Percentiles rank a stretch among this genome's conserved stretches.
Conservation (phyloP, 495 filamentous ascomycete genomes). For the Tuber melanosporum region DNA sequence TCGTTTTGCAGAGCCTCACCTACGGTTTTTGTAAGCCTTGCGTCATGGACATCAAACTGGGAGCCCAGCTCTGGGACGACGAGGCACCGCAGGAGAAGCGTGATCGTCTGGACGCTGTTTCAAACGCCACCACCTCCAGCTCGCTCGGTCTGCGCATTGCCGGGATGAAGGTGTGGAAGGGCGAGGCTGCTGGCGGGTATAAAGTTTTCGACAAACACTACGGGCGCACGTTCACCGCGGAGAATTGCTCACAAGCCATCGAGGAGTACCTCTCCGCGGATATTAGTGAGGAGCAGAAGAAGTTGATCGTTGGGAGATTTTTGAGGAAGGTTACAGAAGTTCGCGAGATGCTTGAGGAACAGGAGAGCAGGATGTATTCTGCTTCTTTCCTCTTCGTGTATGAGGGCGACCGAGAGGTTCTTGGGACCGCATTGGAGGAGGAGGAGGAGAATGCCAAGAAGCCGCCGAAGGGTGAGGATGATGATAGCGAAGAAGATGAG, state of each 20-base stretch:
- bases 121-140: constrained; percentile 69
- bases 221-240: constrained; percentile 63
- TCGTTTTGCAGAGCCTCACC: constrained; percentile 82
- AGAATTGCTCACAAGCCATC: constrained; percentile 70
- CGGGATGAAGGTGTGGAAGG: constrained; percentile 89
- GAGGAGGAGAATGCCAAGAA: constrained; percentile 47
- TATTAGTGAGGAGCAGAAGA: constrained; percentile 50
- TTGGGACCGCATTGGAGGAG: constrained; percentile 60
- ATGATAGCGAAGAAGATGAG: constrained; percentile 61
- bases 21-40: constrained; percentile 77
- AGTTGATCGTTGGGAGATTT: constrained; percentile 58
- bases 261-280: constrained; percentile 63
- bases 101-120: constrained; percentile 69
- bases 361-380: constrained; percentile 92
- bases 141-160: constrained; percentile 80
- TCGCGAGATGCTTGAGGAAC: constrained; percentile 57
- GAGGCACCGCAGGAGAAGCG: constrained; percentile 72
- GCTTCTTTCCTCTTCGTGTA: constrained; percentile 85
- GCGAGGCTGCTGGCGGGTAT: constrained; percentile 51
- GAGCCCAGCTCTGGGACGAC: constrained; percentile 77
- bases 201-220: constrained; percentile 82
- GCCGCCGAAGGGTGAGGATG: constrained; percentile 47
- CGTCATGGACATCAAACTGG: constrained; percentile 91
- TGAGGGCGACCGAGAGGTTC: constrained; percentile 71
- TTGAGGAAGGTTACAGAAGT: constrained; percentile 60